phyloP scores from a whole-genome alignment of 2,329 filamentous ascomycete genomes.

The Penicillium sclerotiorum region DNA sequence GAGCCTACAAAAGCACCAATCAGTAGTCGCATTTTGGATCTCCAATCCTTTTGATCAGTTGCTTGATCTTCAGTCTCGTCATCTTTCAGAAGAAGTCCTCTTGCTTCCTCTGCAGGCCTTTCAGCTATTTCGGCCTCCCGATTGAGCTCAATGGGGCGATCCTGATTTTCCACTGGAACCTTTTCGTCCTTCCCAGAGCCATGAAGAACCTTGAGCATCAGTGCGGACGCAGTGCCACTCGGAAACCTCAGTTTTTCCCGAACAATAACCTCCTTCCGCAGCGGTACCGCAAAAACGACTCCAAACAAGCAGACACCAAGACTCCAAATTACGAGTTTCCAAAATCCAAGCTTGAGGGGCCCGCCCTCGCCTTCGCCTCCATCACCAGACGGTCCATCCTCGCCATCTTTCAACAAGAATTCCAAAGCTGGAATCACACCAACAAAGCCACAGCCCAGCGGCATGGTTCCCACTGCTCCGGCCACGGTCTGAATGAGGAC shows the following conservation, averaged over 20 bases:
- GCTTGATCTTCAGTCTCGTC: constrained; percentile 32
- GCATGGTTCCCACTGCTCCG: constrained; percentile 95
- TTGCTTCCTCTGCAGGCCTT: constrained; percentile 39
- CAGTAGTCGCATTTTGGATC: constrained; percentile 62
- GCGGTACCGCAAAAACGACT: constrained; percentile 90
- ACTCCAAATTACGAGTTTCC: constrained; percentile 85
- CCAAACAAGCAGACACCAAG: constrained; percentile 94
- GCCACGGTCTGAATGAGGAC: constrained; percentile 96
- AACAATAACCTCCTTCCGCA: constrained; percentile 90
- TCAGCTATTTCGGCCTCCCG: constrained; percentile 30
- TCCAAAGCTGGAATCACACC: constrained; percentile 92
- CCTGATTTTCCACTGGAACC: constrained; percentile 27
- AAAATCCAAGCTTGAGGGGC: constrained; percentile 69
- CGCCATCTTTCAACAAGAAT: constrained; percentile 75
- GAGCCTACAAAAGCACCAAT: constrained; percentile 63
- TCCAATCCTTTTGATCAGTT: constrained; percentile 58
- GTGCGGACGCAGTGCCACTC: constrained; percentile 89
- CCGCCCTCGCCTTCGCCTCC: constrained; percentile 73
- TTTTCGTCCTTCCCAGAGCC: constrained; percentile 56
- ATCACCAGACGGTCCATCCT: constrained; percentile 77
- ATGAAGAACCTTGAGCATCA: constrained; percentile 90
- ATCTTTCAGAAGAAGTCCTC: constrained; percentile 56
- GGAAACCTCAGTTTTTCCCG: constrained; percentile 91
- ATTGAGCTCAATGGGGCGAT: constrained; percentile 1
- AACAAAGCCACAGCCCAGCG: constrained; percentile 91